phyloP scores from a whole-genome alignment of 202 grass and related monocot genomes.

The Tripidium arundinaceum region DNA sequence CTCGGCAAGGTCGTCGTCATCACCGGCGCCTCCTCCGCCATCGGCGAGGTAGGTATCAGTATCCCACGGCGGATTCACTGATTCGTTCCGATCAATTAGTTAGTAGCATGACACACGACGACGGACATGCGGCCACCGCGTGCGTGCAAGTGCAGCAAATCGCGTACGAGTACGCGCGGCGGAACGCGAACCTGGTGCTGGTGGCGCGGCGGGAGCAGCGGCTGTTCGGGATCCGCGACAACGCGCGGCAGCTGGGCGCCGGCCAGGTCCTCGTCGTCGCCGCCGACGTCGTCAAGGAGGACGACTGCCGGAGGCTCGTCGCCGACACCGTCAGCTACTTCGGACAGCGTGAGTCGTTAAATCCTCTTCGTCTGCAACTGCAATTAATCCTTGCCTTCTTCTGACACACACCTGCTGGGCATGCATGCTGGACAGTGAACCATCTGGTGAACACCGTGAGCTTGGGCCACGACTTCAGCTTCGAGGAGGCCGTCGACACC shows the following conservation, averaged over 20 bases:
- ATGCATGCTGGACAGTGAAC: constrained; percentile 46
- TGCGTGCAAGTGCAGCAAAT: constrained; percentile 46
- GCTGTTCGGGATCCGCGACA: constrained; percentile 68
- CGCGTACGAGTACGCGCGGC: constrained; percentile 82
- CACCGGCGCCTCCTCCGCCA: constrained; percentile 79
- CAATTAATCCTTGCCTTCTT: background rate
- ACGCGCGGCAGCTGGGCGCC: constrained; percentile 58
- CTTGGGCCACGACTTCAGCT: constrained; percentile 70
- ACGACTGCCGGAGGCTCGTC: constrained; percentile 75
- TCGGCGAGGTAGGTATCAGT: constrained; percentile 49
- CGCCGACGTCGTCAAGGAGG: constrained; percentile 85
- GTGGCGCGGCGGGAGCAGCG: constrained; percentile 84
- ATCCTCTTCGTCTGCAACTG: background rate
- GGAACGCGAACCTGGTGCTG: constrained; percentile 67
- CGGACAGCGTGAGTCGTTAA: constrained; percentile 48
- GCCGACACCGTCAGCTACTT: constrained; percentile 75
- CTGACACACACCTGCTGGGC: background rate
- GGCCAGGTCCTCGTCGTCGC: constrained; percentile 76
- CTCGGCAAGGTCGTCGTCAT: constrained; percentile 71
- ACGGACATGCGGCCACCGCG: too few relatives aligned
- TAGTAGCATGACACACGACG: background rate
- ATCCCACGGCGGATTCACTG: background rate
- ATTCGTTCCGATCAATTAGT: background rate
- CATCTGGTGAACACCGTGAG: constrained; percentile 94
- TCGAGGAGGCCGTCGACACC: constrained; percentile 77